Evolutionary conservation across 768 basidiomycete species (phyloP).

Genomic region (Asterophora lycoperdoides): DNA sequence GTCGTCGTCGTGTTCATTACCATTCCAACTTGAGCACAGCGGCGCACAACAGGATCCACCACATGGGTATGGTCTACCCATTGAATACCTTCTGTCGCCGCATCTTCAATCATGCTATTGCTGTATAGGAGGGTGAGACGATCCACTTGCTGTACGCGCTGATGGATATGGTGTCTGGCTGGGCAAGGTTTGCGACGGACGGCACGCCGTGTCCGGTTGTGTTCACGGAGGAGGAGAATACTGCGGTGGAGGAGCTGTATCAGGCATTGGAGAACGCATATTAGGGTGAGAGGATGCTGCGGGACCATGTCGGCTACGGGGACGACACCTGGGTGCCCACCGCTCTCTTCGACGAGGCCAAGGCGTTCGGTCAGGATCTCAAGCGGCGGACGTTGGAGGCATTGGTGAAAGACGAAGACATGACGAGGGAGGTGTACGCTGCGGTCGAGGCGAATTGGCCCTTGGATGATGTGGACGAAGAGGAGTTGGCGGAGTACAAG

Average conservation of each 20-base stretch:
- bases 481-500: constrained; percentile 16
- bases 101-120: constrained; percentile 25
- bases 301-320: constrained; percentile 17
- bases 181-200: constrained; percentile 21
- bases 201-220: constrained; percentile 28
- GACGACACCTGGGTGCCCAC: constrained; percentile 29
- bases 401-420: constrained; percentile 8
- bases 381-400: constrained; percentile 19
- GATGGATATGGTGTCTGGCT: constrained; percentile 24
- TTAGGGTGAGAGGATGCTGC: constrained; percentile 11
- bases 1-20: constrained; percentile 27
- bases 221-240: constrained; percentile 25
- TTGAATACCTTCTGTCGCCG: constrained; percentile 20
- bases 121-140: constrained; percentile 33
- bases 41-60: constrained; percentile 26
- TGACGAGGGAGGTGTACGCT: constrained; percentile 26
- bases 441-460: constrained; percentile 25
- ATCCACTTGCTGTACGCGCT: constrained; percentile 25
- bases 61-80: constrained; percentile 19
- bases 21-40: constrained; percentile 24
- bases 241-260: constrained; percentile 23
- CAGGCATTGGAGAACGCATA: constrained; percentile 10
- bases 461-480: constrained; percentile 36
- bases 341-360: constrained; percentile 26
- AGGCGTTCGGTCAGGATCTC: constrained; percentile 20